Conservation (phyloP, 805 yeast species). For the Kodamaea laetipori region DNA sequence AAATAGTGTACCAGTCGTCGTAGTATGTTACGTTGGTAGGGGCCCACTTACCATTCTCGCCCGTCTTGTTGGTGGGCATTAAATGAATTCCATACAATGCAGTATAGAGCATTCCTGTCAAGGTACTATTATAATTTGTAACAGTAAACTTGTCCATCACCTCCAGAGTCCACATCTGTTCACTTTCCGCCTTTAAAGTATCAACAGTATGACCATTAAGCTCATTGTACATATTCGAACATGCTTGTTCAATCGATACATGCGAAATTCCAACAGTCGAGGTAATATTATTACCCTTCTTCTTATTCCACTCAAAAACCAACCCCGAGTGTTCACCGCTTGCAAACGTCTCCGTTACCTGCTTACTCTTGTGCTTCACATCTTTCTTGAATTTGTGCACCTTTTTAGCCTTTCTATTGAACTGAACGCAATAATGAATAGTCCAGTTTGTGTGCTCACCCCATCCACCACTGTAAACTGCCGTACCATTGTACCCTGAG, state of each 20-base stretch:
- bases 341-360: constrained; percentile 1
- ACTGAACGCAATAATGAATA: constrained; percentile 32
- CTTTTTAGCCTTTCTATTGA: constrained; percentile 20
- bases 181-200: constrained; percentile 16
- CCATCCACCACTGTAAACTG: constrained; percentile 34
- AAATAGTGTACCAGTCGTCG: constrained; percentile 40
- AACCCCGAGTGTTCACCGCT: constrained; percentile 18
- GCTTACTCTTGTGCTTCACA: background rate
- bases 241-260: constrained; percentile 30
- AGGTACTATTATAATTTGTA: constrained; percentile 15
- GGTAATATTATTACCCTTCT: constrained; percentile 8
- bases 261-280: constrained; percentile 33
- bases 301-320: constrained; percentile 23
- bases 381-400: constrained; percentile 17
- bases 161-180: constrained; percentile 23
- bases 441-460: constrained; percentile 31
- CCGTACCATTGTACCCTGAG: constrained; percentile 26
- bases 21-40: constrained; percentile 17
- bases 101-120: constrained; percentile 21
- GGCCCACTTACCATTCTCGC: constrained; percentile 32
- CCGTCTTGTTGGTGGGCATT: constrained; percentile 34
- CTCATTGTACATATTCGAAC: constrained; percentile 24
- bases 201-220: constrained; percentile 19
- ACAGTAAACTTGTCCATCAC: constrained; percentile 28
- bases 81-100: constrained; percentile 33